Conservation (phyloP, 352 stramenopile genomes). For the Phytophthora idaei region DNA sequence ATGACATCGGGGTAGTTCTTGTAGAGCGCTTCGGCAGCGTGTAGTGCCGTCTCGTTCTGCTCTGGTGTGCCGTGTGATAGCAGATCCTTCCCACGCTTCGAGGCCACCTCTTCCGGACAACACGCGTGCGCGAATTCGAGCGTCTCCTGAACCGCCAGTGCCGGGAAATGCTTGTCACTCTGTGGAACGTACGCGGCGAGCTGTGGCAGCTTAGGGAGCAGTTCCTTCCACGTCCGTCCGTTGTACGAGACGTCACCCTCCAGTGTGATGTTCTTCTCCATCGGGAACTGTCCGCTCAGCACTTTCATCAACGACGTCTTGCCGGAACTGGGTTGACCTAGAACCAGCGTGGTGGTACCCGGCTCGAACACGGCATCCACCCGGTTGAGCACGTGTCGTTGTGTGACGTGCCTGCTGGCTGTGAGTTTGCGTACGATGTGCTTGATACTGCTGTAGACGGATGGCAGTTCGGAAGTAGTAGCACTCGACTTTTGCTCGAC, state of each 20-base stretch:
- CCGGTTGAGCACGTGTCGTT: slow-evolving; percentile 34
- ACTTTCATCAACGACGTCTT: slow-evolving; percentile 50
- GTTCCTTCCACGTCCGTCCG: slow-evolving; percentile 14
- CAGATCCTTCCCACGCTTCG: slow-evolving; percentile 40
- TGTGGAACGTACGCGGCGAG: slow-evolving; percentile 32
- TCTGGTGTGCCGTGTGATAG: slow-evolving; percentile 31
- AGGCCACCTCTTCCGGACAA: slow-evolving; percentile 49
- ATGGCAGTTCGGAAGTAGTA: slow-evolving; percentile 28
- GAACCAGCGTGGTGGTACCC: slow-evolving; percentile 42
- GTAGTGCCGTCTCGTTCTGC: slow-evolving; percentile 27
- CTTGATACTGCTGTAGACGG: slow-evolving; percentile 37
- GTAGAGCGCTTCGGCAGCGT: slow-evolving; percentile 17
- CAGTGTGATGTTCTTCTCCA: slow-evolving; percentile 30
- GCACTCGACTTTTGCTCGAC: slow-evolving; percentile 14
- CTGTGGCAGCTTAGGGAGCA: slow-evolving; percentile 25
- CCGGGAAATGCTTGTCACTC: slow-evolving; percentile 33
- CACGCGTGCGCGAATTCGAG: slow-evolving; percentile 35
- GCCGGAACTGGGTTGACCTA: slow-evolving; percentile 44
- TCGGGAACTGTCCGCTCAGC: slow-evolving; percentile 37
- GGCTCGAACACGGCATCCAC: slow-evolving; percentile 46
- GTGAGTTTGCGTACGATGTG: slow-evolving; percentile 20
- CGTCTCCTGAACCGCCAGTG: slow-evolving; percentile 39
- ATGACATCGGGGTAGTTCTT: slow-evolving; percentile 35
- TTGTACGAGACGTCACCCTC: slow-evolving; percentile 46
- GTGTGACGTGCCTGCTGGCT: slow-evolving; percentile 4